Evolutionary conservation across 2,329 filamentous ascomycete species (phyloP).

Genomic region (Sclerotinia subarctica): DNA sequence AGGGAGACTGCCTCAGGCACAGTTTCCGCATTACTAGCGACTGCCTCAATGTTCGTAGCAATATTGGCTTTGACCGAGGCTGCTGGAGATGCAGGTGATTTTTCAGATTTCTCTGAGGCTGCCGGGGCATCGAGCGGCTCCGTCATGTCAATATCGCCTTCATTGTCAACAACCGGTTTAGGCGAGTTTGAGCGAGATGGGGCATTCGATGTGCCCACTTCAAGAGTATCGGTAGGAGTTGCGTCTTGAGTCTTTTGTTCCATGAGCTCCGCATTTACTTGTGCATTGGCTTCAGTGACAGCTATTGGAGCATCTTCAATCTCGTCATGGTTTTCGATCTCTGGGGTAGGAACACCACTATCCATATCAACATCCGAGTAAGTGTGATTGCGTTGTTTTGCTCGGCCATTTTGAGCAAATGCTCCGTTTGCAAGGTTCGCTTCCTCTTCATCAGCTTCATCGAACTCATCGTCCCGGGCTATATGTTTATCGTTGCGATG

Average conservation of each 20-base stretch:
- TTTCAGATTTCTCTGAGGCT: constrained; percentile 14
- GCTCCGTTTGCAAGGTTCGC: constrained; percentile 71
- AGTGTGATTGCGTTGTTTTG: constrained; percentile 56
- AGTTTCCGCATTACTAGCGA: constrained; percentile 19
- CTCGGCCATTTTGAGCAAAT: constrained; percentile 45
- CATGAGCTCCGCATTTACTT: constrained; percentile 36
- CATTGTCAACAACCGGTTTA: constrained; percentile 33
- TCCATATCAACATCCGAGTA: constrained; percentile 50
- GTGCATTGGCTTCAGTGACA: constrained; percentile 36
- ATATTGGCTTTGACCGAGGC: constrained; percentile 15
- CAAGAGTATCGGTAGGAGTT: constrained; percentile 21
- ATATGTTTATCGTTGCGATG: constrained; percentile 78
- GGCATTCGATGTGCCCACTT: constrained; percentile 35
- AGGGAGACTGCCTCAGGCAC: constrained; percentile 36
- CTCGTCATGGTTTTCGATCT: constrained; percentile 29
- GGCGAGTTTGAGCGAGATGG: constrained; percentile 35
- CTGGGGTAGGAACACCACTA: constrained; percentile 47
- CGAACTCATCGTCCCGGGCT: constrained; percentile 74
- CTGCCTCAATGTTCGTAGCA: constrained; percentile 1
- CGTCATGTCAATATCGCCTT: constrained; percentile 39
- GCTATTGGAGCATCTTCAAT: constrained; percentile 33
- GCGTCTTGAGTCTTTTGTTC: constrained; percentile 34
- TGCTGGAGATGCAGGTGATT: constrained; percentile 15
- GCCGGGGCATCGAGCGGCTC: constrained; percentile 23
- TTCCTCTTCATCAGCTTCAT: constrained; percentile 88